Conservation (phyloP, 139 green algal species). For the Micromonas pusilla region DNA sequence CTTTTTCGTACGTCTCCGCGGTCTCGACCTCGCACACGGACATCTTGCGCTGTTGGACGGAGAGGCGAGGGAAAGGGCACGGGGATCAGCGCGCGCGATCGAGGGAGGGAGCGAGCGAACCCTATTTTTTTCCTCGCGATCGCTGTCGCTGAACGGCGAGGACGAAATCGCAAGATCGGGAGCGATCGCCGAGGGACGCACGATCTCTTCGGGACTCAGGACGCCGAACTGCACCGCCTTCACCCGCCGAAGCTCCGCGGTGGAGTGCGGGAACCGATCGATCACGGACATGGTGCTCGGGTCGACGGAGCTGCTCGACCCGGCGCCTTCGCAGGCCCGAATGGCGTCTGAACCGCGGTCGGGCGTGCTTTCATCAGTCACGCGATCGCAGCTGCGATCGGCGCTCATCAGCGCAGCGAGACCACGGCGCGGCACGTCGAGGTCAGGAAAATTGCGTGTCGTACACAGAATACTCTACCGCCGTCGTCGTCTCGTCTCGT, state of each 20-base stretch:
- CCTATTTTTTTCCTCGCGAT: background rate
- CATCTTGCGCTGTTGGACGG: constrained; percentile 36
- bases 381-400: too few species aligned
- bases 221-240: constrained; percentile 89
- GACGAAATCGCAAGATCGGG: background rate
- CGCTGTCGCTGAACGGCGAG: background rate
- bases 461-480: too few species aligned
- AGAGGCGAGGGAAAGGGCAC: constrained; percentile 1
- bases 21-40: constrained; percentile 39
- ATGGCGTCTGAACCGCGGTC: too few species aligned
- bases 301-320: too few species aligned
- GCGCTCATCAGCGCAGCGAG: too few species aligned
- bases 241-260: constrained; percentile 68
- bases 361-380: too few species aligned
- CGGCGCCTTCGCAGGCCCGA: too few species aligned
- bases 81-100: background rate
- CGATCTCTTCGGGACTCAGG: constrained; percentile 91
- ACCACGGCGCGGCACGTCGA: too few species aligned
- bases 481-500: too few species aligned
- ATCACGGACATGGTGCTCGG: constrained; percentile 26
- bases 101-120: background rate
- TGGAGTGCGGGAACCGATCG: constrained; percentile 65
- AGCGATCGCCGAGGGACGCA: constrained; percentile 48
- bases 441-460: too few species aligned
- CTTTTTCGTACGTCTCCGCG: constrained; percentile 83